Percentiles rank a stretch among this genome's conserved stretches.
These are phyloP conservation scores for Inga leiocalycina DNA, from an alignment of 306 rosid species.

Conservation along the genomic window DNA sequence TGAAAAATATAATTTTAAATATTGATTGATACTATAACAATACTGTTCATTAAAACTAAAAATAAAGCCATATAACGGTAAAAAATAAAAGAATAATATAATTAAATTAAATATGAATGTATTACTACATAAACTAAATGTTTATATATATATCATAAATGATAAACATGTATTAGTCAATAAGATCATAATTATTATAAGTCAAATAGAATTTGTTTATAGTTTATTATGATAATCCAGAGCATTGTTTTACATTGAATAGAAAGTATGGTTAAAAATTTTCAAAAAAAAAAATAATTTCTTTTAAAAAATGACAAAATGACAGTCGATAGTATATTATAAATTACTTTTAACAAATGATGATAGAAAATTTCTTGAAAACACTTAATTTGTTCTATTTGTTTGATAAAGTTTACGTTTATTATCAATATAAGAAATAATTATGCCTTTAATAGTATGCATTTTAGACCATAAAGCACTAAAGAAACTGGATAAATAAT, in stretches of 20 bases:
- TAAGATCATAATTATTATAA: background rate
- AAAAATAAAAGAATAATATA: background rate
- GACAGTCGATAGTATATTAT: background rate
- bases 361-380: background rate
- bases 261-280: too few relatives aligned
- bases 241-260: too few relatives aligned
- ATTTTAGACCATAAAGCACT: background rate
- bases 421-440: background rate
- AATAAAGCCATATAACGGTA: background rate
- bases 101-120: background rate
- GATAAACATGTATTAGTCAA: too few relatives aligned
- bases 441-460: background rate
- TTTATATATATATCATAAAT: too few relatives aligned
- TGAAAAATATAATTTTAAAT: background rate
- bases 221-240: background rate
- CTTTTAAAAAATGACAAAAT: background rate
- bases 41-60: background rate
- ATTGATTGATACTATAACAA: background rate
- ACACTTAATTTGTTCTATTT: background rate
- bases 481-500: too few relatives aligned
- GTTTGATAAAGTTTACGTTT: background rate
- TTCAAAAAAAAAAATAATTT: slow-evolving; percentile 22
- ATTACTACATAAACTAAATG: too few relatives aligned
- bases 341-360: background rate
- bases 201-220: background rate